phyloP scores from a whole-genome alignment of 2,329 filamentous ascomycete genomes.

The Bipolaris sorokiniana region DNA sequence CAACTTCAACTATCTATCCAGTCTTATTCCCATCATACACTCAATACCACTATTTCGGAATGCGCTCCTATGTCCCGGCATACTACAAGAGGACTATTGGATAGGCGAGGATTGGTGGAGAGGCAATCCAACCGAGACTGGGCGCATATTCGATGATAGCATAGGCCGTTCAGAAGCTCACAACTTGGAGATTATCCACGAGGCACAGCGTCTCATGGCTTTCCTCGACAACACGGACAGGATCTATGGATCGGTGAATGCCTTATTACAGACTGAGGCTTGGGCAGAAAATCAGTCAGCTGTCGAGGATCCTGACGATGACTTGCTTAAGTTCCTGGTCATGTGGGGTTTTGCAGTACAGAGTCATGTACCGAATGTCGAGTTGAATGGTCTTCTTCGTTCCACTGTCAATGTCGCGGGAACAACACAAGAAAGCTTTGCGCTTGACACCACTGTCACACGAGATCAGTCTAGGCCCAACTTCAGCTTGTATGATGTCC shows the following conservation, averaged over 20 bases:
- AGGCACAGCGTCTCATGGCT: conserved; percentile 67
- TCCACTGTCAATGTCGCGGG: conserved; percentile 50
- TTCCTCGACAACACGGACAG: conserved; percentile 64
- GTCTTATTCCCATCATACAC: conserved; percentile 66
- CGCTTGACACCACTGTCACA: conserved; percentile 38
- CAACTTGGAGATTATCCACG: conserved; percentile 57
- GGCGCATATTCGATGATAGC: conserved; percentile 57
- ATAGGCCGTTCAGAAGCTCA: conserved; percentile 36
- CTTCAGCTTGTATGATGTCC: conserved; percentile 59
- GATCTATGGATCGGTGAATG: conserved; percentile 63
- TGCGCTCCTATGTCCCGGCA: conserved; percentile 58
- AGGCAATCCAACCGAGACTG: conserved; percentile 58
- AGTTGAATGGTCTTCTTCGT: conserved; percentile 53
- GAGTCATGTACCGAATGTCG: conserved; percentile 50
- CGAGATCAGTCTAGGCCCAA: conserved; percentile 28
- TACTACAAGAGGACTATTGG: conserved; percentile 59
- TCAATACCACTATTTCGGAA: conserved; percentile 65
- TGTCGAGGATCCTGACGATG: conserved; percentile 42
- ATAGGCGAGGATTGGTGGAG: conserved; percentile 67
- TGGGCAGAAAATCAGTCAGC: conserved; percentile 31
- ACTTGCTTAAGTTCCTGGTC: conserved; percentile 56
- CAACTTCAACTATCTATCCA: conserved; percentile 61
- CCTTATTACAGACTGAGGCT: conserved; percentile 54
- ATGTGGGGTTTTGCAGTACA: conserved; percentile 57
- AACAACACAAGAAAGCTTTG: conserved; percentile 30